These are phyloP conservation scores for Coelastrella sp. DNA, from an alignment of 139 green algal genomes.

Conservation along the genomic window DNA sequence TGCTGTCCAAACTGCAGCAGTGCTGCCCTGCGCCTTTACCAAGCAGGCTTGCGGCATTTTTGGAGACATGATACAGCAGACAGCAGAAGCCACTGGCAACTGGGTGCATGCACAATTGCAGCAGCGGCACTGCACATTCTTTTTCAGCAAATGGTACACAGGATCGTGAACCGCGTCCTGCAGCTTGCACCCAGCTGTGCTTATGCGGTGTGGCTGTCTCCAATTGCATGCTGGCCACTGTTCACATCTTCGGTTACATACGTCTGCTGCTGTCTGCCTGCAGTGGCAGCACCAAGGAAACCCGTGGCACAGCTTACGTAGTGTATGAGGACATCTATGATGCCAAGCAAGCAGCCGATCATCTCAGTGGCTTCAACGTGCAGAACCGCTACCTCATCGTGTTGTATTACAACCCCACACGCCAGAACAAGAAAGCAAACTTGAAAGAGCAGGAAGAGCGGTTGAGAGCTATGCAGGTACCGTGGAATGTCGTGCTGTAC, in stretches of 20 bases:
- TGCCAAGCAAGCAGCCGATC: constrained; percentile 91
- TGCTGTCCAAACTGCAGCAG: no score
- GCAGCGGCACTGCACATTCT: no score
- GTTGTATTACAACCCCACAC: constrained; percentile 92
- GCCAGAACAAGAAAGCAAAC: constrained; percentile 85
- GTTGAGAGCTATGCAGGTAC: constrained; percentile 78
- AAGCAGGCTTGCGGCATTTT: no score
- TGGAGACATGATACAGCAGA: no score
- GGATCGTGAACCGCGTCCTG: no score
- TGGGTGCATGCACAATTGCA: no score
- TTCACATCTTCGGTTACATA: neutral
- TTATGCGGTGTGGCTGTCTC: neutral
- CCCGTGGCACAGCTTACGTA: constrained; percentile 96
- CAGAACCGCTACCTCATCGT: constrained; percentile 80
- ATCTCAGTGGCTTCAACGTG: constrained; percentile 98
- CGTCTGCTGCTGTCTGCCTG: neutral
- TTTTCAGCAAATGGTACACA: no score
- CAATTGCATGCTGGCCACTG: neutral
- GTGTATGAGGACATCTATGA: constrained; percentile 99
- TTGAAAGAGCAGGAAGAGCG: constrained; percentile 93
- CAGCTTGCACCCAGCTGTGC: no score
- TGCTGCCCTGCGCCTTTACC: no score
- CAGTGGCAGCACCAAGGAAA: constrained; percentile 92
- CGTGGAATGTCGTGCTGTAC: no score
- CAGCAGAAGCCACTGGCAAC: no score